Percentiles rank a stretch among this genome's conserved stretches.
Conservation (phyloP, 768 basidiomycete species). For the Collybia sp. region DNA sequence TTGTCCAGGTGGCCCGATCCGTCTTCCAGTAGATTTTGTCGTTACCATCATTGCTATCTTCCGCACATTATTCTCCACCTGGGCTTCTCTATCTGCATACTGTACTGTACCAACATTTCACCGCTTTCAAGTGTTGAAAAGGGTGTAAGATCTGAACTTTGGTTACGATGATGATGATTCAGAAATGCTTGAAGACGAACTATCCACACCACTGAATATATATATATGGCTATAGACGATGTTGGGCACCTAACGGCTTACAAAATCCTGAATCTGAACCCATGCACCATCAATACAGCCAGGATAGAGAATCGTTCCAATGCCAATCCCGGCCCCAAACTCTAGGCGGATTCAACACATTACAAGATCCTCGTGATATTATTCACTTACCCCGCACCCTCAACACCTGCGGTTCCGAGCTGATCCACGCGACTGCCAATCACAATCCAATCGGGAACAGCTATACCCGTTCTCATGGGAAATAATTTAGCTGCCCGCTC, state of each 20-base stretch:
- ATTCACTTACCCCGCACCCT: slow-evolving; percentile 66
- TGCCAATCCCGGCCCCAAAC: slow-evolving; percentile 32
- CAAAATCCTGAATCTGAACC: too few species aligned
- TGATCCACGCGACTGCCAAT: slow-evolving; percentile 46
- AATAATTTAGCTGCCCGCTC: slow-evolving; percentile 73
- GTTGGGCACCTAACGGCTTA: too few species aligned
- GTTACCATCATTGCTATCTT: slow-evolving; percentile 72
- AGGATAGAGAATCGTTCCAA: slow-evolving; percentile 44
- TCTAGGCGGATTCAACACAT: slow-evolving; percentile 4
- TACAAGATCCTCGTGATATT: slow-evolving; percentile 4
- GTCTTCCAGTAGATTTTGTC: slow-evolving; percentile 75
- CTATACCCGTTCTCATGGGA: slow-evolving; percentile 78
- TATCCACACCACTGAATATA: too few species aligned
- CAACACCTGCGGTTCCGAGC: slow-evolving; percentile 67
- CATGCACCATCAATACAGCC: slow-evolving; percentile 26
- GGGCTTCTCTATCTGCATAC: slow-evolving; percentile 63
- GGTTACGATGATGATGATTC: background rate
- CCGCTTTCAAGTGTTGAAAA: slow-evolving; percentile 54
- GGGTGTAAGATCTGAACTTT: slow-evolving; percentile 9
- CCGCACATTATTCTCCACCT: slow-evolving; percentile 69
- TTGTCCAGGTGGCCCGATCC: slow-evolving; percentile 63
- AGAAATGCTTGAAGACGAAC: too few species aligned
- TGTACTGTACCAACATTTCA: slow-evolving; percentile 82
- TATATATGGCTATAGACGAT: too few species aligned
- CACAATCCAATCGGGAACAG: slow-evolving; percentile 76